Percentiles rank a stretch among this genome's conserved stretches.
Conservation (phyloP, 2,329 filamentous ascomycete species). For the Chrysoporthe cubensis region DNA sequence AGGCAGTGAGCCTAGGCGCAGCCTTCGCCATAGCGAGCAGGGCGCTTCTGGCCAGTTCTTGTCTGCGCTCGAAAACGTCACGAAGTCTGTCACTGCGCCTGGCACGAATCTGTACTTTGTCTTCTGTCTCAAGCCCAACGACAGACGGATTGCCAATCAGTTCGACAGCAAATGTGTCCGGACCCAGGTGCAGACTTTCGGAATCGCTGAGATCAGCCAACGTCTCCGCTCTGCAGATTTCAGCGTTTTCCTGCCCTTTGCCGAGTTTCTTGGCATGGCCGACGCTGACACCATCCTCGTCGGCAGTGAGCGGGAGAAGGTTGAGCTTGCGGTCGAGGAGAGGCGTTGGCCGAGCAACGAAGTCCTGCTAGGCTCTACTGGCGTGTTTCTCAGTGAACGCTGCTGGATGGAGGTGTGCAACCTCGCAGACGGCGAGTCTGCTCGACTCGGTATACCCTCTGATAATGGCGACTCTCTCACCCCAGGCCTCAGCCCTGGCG, state of each 20-base stretch:
- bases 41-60: conserved; percentile 93
- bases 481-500: conserved; percentile 50
- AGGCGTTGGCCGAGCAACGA: conserved; percentile 93
- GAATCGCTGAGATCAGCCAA: conserved; percentile 96
- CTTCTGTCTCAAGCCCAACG: conserved; percentile 97
- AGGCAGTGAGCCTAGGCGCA: conserved; percentile 45
- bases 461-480: conserved; percentile 66
- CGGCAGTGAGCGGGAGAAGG: conserved; percentile 90
- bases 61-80: conserved; percentile 86
- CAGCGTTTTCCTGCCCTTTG: conserved; percentile 92
- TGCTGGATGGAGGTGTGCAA: conserved; percentile 93
- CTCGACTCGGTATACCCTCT: conserved; percentile 58
- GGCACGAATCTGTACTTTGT: conserved; percentile 95
- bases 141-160: conserved; percentile 94
- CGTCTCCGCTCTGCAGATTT: conserved; percentile 91
- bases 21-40: conserved; percentile 63
- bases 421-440: conserved; percentile 64
- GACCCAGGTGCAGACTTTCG: conserved; percentile 91
- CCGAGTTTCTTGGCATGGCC: conserved; percentile 88
- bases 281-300: conserved; percentile 85
- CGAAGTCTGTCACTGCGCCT: conserved; percentile 78
- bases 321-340: conserved; percentile 87
- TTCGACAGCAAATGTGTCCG: conserved; percentile 99
- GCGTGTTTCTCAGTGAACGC: conserved; percentile 91
- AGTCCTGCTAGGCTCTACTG: conserved; percentile 86